phyloP scores from a whole-genome alignment of 495 filamentous ascomycete species.

The Talaromyces adpressus region DNA sequence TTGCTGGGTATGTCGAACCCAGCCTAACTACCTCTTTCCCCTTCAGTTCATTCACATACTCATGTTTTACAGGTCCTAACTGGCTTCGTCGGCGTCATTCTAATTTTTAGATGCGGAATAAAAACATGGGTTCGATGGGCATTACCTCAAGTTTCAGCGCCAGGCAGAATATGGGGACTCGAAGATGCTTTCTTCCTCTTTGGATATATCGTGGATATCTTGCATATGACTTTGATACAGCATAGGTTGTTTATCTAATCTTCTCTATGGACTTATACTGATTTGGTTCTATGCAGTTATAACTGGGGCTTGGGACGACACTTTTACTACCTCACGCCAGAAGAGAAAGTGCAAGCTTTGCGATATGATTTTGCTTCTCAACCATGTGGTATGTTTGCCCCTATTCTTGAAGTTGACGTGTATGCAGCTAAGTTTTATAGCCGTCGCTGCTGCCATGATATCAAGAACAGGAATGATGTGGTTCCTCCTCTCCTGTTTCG shows the following conservation, averaged over 20 bases:
- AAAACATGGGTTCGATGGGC: constrained; percentile 30
- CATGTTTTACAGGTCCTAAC: constrained; percentile 20
- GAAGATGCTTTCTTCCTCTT: constrained; percentile 28
- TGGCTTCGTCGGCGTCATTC: constrained; percentile 19
- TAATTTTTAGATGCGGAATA: constrained; percentile 25
- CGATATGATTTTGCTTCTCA: constrained; percentile 29
- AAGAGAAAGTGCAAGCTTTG: constrained; percentile 18
- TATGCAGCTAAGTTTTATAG: constrained; percentile 37
- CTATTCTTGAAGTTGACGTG: background rate
- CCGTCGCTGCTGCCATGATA: constrained; percentile 40
- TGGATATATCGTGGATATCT: constrained; percentile 24
- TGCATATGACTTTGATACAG: constrained; percentile 26
- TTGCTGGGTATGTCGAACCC: constrained; percentile 21
- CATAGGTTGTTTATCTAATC: constrained; percentile 15
- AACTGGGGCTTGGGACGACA: constrained; percentile 28
- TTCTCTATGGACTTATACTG: background rate
- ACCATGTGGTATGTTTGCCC: constrained; percentile 15
- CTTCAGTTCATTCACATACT: background rate
- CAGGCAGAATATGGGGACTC: constrained; percentile 25
- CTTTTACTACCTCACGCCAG: constrained; percentile 18
- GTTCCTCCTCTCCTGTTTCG: constrained; percentile 30
- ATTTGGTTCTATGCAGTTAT: constrained; percentile 11
- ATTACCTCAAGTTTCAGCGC: constrained; percentile 26
- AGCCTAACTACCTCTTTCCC: background rate
- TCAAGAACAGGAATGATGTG: constrained; percentile 35